phyloP scores from a whole-genome alignment of 441 rosid genomes.

The Pelargonium fulgidum region DNA sequence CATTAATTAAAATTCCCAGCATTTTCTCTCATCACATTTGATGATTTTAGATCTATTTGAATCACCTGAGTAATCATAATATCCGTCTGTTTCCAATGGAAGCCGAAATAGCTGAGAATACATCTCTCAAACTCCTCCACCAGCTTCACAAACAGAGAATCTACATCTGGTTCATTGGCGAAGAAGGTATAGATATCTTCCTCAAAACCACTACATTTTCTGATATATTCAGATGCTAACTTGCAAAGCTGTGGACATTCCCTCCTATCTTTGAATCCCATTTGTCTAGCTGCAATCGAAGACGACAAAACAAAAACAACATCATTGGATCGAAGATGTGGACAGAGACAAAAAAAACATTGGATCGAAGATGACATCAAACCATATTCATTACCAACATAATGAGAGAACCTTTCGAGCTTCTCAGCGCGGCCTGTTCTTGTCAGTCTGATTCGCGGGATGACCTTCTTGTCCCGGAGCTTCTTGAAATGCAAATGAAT shows the following conservation, averaged over 20 bases:
- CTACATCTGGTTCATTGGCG: conserved; percentile 61
- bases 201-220: conserved; percentile 62
- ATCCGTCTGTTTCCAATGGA: conserved; percentile 91
- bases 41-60: background rate
- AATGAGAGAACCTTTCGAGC: conserved; percentile 91
- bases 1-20: background rate
- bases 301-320: background rate
- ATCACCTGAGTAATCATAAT: conserved; percentile 72
- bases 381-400: conserved; percentile 59
- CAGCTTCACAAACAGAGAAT: conserved; percentile 82
- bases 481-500: conserved; percentile 41
- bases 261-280: conserved; percentile 82
- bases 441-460: conserved; percentile 49
- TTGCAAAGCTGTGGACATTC: conserved; percentile 82
- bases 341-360: too few relatives aligned
- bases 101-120: conserved; percentile 90
- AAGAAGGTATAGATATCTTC: conserved; percentile 75
- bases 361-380: too few relatives aligned
- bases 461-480: conserved; percentile 53
- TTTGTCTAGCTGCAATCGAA: conserved; percentile 61
- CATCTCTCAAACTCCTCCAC: conserved; percentile 95
- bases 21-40: too few relatives aligned
- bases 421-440: conserved; percentile 46
- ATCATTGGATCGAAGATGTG: background rate
- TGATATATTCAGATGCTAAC: conserved; percentile 73